phyloP scores from a whole-genome alignment of 1,284 basidiomycete genomes.

The Exsudoporus floridanus region DNA sequence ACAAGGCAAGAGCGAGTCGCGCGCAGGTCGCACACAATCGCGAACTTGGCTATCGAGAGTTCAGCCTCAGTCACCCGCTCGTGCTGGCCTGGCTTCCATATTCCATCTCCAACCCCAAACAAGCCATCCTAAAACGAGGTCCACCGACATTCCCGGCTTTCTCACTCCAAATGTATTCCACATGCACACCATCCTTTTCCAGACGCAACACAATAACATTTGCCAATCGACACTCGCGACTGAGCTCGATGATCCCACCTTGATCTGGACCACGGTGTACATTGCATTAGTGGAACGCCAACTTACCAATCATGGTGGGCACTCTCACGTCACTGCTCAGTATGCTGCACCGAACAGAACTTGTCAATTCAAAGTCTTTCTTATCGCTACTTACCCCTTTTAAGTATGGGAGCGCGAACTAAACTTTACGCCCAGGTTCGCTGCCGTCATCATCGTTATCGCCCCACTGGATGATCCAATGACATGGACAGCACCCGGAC shows the following conservation, averaged over 20 bases:
- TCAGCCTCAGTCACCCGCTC: constrained; percentile 5
- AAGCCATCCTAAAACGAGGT: neutral
- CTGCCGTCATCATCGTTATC: constrained; percentile 2
- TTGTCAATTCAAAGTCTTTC: neutral
- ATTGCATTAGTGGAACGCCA: neutral
- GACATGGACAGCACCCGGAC: constrained; percentile 2
- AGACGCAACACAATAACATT: neutral
- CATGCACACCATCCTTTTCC: neutral
- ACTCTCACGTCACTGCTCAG: neutral
- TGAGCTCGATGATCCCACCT: neutral
- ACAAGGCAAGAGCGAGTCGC: neutral
- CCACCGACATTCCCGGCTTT: neutral
- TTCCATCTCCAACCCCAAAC: neutral
- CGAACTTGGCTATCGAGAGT: constrained; percentile 2
- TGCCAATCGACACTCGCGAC: neutral
- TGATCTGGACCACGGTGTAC: neutral
- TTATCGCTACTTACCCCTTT: neutral
- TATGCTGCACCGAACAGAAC: neutral
- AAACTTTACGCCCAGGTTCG: neutral
- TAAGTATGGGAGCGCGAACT: neutral
- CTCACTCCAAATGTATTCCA: constrained; percentile 1
- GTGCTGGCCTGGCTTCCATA: neutral
- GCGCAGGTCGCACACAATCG: neutral
- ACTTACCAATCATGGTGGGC: neutral
- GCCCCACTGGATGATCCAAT: neutral